These are phyloP conservation scores for Gastrolobium villosum DNA, from an alignment of 306 rosid genomes.

Conservation along the genomic window DNA sequence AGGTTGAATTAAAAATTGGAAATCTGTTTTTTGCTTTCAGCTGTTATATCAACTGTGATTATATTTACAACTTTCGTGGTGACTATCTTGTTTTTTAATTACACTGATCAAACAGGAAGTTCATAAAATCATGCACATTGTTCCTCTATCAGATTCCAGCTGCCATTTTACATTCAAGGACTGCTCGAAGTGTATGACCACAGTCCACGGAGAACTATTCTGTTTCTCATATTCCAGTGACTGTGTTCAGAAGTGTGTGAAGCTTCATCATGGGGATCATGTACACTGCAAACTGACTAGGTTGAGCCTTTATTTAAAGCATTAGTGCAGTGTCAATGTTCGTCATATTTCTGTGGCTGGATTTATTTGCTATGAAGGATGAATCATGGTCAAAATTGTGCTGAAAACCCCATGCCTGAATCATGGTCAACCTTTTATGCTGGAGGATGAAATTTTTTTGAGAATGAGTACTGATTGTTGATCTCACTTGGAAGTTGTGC, in stretches of 20 bases:
- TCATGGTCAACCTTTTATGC: constrained; percentile 1
- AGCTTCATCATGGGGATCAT: constrained; percentile 27
- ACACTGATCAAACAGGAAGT: constrained; percentile 51
- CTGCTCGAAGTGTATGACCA: constrained; percentile 45
- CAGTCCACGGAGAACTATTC: constrained; percentile 31
- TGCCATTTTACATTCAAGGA: constrained; percentile 36
- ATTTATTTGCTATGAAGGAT: constrained; percentile 29
- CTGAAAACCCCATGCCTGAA: constrained; percentile 7
- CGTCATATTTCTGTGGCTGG: constrained; percentile 5
- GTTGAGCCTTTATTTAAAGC: not conserved
- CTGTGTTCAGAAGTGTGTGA: not conserved
- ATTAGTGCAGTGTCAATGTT: not conserved
- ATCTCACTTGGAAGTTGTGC: constrained; percentile 34
- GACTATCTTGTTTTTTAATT: constrained; percentile 27
- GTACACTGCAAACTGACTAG: not conserved
- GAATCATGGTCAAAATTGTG: constrained; percentile 19
- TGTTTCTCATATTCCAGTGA: constrained; percentile 27
- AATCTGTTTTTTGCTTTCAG: constrained; percentile 4
- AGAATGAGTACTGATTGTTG: not conserved
- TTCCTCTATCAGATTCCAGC: constrained; percentile 47
- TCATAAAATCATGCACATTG: constrained; percentile 43
- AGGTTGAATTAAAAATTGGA: constrained; percentile 18
- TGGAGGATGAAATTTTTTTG: constrained; percentile 21
- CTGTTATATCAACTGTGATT: constrained; percentile 15
- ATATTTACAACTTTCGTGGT: constrained; percentile 15